Evolutionary conservation across 768 basidiomycete species (phyloP).

Genomic region (Podaxis carcinomalis): DNA sequence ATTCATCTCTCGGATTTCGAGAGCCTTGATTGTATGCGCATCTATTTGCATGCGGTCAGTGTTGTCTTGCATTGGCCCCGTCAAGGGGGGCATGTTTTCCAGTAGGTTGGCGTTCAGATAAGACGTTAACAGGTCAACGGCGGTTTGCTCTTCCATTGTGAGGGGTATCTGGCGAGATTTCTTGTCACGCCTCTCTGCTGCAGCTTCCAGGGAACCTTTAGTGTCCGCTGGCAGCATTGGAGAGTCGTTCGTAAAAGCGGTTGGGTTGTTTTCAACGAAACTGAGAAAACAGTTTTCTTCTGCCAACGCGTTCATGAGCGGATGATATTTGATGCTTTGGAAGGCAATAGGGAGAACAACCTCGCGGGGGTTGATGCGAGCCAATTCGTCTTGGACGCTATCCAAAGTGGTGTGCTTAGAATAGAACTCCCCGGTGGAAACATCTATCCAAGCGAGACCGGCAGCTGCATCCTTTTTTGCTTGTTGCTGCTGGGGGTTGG

Average conservation of each 20-base stretch:
- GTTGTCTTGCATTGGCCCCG: slow-evolving; percentile 52
- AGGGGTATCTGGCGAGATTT: slow-evolving; percentile 8
- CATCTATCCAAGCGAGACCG: slow-evolving; percentile 93
- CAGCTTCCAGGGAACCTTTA: not conserved
- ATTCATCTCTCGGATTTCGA: slow-evolving; percentile 76
- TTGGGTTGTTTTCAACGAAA: slow-evolving; percentile 27
- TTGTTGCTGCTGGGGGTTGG: slow-evolving; percentile 4
- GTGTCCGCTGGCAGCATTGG: not conserved
- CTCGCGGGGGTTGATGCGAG: slow-evolving; percentile 77
- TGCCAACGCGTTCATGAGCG: slow-evolving; percentile 41
- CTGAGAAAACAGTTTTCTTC: slow-evolving; percentile 58
- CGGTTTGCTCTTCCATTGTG: slow-evolving; percentile 43
- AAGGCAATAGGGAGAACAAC: slow-evolving; percentile 59
- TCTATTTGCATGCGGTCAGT: slow-evolving; percentile 82
- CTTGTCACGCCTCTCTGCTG: not conserved
- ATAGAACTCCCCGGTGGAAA: slow-evolving; percentile 93
- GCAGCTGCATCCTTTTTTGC: slow-evolving; percentile 19
- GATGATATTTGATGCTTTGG: slow-evolving; percentile 32
- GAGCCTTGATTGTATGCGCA: slow-evolving; percentile 81
- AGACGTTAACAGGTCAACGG: slow-evolving; percentile 57
- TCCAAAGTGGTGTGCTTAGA: slow-evolving; percentile 55
- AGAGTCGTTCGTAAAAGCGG: not conserved
- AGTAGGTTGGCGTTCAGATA: slow-evolving; percentile 67
- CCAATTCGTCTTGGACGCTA: slow-evolving; percentile 73
- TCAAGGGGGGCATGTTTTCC: slow-evolving; percentile 71